Evolutionary conservation across 83 land plant genomes (phyloP), one percentile per base, ranked within the genome.

Genomic region (Picea mariana): DNA sequence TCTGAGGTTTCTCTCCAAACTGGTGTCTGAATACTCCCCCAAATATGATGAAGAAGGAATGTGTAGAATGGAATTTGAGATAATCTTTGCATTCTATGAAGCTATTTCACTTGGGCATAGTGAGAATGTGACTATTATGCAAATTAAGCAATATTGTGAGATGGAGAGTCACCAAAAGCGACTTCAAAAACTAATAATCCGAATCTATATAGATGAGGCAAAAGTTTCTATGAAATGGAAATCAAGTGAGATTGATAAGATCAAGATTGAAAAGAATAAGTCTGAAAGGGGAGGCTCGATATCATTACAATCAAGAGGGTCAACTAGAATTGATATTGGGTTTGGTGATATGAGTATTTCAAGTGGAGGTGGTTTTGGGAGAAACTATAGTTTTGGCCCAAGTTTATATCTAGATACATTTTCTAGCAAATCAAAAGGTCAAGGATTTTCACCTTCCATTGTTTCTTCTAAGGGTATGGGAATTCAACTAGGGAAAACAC

Each of bases 151-250:
- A 73, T 97, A 95, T 81, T 89, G 94, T 86, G 99, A 97, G 85
- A 97, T 97, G 98, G 99, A 97, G 82, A 95, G 98, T 81, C 98
- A 97, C 69, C 97, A 97, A 87, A 98, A 97, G 85, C 92, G 87
- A 81, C 79, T 95, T 80, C 97, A 97, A 81, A 93, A 95, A 85
- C 80, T 95, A 80, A 88, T 97, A 1, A 68, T 95, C 84, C 95
- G 94, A 81, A 97, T 94, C 91, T 95, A 97, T 83, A 94, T 97
- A 67, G 88, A 92, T 84, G 98, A 95, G 72, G 92, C 98, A 4
- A 97, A 97, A 85, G 98, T 95, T 87, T 83, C 94, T 67, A 97
- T 97, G 99, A 34, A 34, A 34, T 34, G 34, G 34, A 34, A 34
- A 34, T 34, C 2, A 1, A 34, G 34, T 34, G 34, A 34, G 34